Conservation (phyloP, 345 rosid genomes). For the Atalantia buxifolia region DNA sequence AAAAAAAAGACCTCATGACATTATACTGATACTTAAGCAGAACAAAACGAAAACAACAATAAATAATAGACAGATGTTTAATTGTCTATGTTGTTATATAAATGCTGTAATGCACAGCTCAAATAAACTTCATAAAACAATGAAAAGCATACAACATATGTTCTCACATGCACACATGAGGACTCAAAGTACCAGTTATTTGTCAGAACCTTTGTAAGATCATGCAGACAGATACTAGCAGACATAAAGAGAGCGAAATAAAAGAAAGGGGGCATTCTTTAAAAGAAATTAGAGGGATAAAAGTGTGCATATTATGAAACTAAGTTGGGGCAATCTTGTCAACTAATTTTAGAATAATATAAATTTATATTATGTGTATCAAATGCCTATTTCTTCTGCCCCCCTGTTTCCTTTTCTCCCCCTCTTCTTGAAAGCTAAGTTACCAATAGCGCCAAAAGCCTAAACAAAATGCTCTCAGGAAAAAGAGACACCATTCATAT, state of each 20-base stretch:
- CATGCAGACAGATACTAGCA: not conserved
- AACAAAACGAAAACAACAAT: not conserved
- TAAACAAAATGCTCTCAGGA: not conserved
- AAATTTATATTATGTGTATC: no score
- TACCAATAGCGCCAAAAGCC: not conserved
- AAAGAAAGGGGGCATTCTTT: not conserved
- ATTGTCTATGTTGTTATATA: not conserved
- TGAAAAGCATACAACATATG: not conserved
- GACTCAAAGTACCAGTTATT: not conserved
- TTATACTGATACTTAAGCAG: not conserved
- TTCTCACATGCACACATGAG: not conserved
- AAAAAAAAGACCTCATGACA: constrained; percentile 3
- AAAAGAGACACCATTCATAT: not conserved
- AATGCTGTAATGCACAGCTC: not conserved
- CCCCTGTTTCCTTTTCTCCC: no score
- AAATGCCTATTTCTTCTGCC: no score
- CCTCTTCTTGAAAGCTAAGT: not conserved
- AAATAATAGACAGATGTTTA: not conserved
- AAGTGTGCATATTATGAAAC: not conserved
- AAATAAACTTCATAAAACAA: constrained; percentile 3
- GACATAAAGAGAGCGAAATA: not conserved
- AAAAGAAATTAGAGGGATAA: not conserved
- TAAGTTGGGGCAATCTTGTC: no score
- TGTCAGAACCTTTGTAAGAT: not conserved
- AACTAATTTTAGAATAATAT: no score